A percentile compares a stretch with the other conserved stretches of the same genome.
Conservation (phyloP, 2,329 filamentous ascomycete species). For the Fonsecaea multimorphosa region DNA sequence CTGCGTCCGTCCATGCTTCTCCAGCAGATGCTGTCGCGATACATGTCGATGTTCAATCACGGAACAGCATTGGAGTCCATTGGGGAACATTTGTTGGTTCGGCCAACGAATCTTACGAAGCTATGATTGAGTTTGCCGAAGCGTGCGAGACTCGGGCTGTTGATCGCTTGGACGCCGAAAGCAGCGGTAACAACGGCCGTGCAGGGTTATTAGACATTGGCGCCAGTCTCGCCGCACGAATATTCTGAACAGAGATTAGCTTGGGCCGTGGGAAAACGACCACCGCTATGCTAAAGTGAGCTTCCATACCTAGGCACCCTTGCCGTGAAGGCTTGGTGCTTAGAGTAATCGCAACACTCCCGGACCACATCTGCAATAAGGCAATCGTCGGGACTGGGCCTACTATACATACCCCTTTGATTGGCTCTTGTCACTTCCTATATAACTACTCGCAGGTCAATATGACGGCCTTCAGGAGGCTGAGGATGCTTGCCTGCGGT, state of each 20-base stretch:
- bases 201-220: slow-evolving; percentile 31
- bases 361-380: no score
- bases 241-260: neutral
- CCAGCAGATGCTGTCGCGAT: slow-evolving; percentile 57
- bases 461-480: no score
- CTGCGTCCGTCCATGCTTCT: slow-evolving; percentile 54
- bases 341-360: no score
- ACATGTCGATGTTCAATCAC: slow-evolving; percentile 54
- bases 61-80: slow-evolving; percentile 58
- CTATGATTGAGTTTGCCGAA: slow-evolving; percentile 26
- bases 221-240: slow-evolving; percentile 27
- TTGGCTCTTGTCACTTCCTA: no score
- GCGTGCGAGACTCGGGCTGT: slow-evolving; percentile 21
- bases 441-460: no score
- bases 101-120: slow-evolving; percentile 29
- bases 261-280: neutral
- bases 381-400: no score
- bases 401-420: no score
- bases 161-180: slow-evolving; percentile 9
- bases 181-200: slow-evolving; percentile 15
- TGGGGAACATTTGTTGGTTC: slow-evolving; percentile 50
- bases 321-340: no score
- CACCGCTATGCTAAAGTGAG: neutral
- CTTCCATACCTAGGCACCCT: neutral
- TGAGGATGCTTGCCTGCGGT: neutral